Evolutionary conservation across 2,329 filamentous ascomycete genomes (phyloP).

Genomic region (Magnaporthiopsis incrustans): DNA sequence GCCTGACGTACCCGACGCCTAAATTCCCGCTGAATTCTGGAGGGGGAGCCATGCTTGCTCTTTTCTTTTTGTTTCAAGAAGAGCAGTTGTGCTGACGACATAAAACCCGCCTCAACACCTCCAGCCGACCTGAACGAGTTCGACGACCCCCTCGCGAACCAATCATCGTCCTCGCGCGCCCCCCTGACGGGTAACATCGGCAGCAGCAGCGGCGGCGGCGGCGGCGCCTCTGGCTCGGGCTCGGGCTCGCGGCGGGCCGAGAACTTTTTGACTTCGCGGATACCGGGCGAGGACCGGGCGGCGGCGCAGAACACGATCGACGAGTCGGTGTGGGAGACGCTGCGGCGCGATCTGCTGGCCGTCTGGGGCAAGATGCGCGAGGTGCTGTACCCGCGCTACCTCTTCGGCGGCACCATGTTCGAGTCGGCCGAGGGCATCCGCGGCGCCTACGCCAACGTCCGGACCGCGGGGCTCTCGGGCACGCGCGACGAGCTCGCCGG

Average conservation of each 20-base stretch:
- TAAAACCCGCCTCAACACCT: neutral
- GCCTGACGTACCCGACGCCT: conserved; percentile 6
- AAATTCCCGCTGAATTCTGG: no score
- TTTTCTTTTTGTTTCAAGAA: no score
- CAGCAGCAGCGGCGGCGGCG: conserved; percentile 15
- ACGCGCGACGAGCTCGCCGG: conserved; percentile 55
- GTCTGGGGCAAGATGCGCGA: conserved; percentile 98
- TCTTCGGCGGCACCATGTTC: conserved; percentile 65
- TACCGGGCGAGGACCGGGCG: conserved; percentile 85
- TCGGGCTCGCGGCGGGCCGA: conserved; percentile 45
- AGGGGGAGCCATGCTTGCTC: no score
- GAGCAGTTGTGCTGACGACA: conserved; percentile 3
- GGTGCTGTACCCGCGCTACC: conserved; percentile 91
- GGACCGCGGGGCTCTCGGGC: conserved; percentile 49
- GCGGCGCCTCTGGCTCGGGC: neutral
- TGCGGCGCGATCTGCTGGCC: conserved; percentile 81
- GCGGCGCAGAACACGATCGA: conserved; percentile 92
- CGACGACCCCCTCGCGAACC: conserved; percentile 69
- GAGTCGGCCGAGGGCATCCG: conserved; percentile 45
- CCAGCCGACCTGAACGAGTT: conserved; percentile 83
- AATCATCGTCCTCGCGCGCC: conserved; percentile 58
- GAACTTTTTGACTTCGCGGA: conserved; percentile 77
- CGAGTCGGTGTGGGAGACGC: conserved; percentile 94
- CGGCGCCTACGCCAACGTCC: conserved; percentile 53
- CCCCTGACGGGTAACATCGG: conserved; percentile 82